Conservation (phyloP, 148 eudicot species). For the Heliosperma pusillum region DNA sequence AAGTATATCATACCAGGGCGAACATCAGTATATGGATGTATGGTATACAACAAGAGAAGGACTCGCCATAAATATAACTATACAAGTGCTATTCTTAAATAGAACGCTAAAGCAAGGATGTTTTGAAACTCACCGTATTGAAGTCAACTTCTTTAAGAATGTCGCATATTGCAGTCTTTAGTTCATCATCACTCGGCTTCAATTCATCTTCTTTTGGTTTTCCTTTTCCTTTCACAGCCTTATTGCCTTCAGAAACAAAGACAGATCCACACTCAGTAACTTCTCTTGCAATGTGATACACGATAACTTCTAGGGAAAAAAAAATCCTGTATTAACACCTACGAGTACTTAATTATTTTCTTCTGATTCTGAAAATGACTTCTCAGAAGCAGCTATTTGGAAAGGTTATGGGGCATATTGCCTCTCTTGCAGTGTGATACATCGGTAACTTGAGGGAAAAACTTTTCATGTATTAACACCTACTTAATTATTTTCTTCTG, state of each 20-base stretch:
- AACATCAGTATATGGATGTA: not conserved
- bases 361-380: not conserved
- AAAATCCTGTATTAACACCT: not conserved
- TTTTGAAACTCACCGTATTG: slow-evolving; percentile 65
- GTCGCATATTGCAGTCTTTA: slow-evolving; percentile 66
- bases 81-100: not conserved
- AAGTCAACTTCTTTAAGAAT: slow-evolving; percentile 92
- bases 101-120: not conserved
- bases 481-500: not conserved
- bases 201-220: slow-evolving; percentile 56
- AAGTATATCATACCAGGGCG: not conserved
- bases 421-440: too few species aligned
- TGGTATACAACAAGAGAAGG: not conserved
- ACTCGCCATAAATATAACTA: not conserved
- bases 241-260: slow-evolving; percentile 46
- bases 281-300: too few species aligned
- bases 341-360: not conserved
- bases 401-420: not conserved
- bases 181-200: slow-evolving; percentile 71
- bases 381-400: not conserved
- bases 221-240: slow-evolving; percentile 54
- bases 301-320: too few species aligned
- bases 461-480: not conserved
- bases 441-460: not conserved
- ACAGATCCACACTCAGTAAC: not conserved